These are phyloP conservation scores for Cerioporus squamosus DNA, from an alignment of 1,284 basidiomycete genomes.

Conservation along the genomic window DNA sequence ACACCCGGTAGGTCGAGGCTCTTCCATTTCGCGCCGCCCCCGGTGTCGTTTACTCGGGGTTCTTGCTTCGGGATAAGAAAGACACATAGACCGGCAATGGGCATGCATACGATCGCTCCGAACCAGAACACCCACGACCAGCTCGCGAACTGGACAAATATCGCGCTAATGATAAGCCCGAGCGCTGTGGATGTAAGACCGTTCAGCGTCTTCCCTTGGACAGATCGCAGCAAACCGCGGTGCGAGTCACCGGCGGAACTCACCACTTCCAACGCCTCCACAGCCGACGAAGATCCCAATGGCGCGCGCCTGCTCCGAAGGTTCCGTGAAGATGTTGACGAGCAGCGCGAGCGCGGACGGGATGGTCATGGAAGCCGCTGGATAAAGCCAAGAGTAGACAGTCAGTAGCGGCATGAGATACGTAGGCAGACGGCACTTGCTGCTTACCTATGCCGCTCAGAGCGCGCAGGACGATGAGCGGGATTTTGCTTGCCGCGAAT, in stretches of 20 bases:
- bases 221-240: too few species aligned
- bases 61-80: conserved; percentile 38
- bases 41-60: conserved; percentile 7
- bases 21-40: conserved; percentile 29
- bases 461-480: conserved; percentile 47
- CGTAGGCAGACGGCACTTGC: too few species aligned
- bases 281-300: conserved; percentile 49
- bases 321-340: conserved; percentile 49
- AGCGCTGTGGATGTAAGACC: conserved; percentile 33
- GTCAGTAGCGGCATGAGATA: too few species aligned
- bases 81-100: conserved; percentile 38
- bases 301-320: conserved; percentile 48
- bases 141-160: conserved; percentile 44
- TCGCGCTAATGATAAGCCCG: conserved; percentile 47
- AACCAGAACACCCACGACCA: conserved; percentile 54
- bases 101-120: conserved; percentile 41
- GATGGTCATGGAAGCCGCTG: conserved; percentile 45
- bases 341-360: conserved; percentile 53
- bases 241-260: conserved; percentile 7
- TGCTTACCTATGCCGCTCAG: conserved; percentile 43
- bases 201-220: neutral
- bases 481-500: conserved; percentile 44
- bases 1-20: conserved; percentile 46
- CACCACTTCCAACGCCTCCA: conserved; percentile 49
- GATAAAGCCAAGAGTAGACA: too few species aligned